A percentile compares a stretch with the other conserved stretches of the same genome.
Evolutionary conservation across 23 red algal genomes (phyloP).

Genomic region (Cyanidiococcus yangmingshanensis): DNA sequence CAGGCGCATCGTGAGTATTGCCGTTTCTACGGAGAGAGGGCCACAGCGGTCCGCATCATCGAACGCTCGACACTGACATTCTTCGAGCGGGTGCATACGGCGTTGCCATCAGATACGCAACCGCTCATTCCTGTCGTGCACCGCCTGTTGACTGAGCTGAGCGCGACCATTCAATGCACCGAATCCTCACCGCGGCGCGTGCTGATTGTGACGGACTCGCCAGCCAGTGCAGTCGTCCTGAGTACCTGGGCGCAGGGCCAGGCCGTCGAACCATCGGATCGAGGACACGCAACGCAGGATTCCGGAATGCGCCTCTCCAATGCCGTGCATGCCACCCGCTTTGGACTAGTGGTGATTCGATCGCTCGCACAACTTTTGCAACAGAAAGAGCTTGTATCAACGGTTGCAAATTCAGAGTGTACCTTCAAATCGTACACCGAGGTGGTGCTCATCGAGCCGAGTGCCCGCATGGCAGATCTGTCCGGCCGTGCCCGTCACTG

Average conservation of each 20-base stretch:
- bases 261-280: neutral
- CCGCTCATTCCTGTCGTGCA: neutral
- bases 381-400: neutral
- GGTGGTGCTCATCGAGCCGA: neutral
- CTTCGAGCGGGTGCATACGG: neutral
- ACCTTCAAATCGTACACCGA: neutral
- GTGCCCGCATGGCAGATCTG: neutral
- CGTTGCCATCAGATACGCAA: neutral
- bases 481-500: neutral
- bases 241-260: neutral
- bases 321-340: too few relatives aligned
- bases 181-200: neutral
- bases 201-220: neutral
- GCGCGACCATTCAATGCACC: neutral
- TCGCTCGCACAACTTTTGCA: neutral
- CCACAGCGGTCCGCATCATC: neutral
- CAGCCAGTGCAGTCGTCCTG: neutral
- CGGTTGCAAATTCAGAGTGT: neutral
- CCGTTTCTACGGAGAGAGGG: neutral
- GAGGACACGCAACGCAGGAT: neutral
- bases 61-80: neutral
- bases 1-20: neutral
- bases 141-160: neutral
- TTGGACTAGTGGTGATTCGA: neutral
- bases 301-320: neutral